These are phyloP conservation scores for Pseudonectria foliicola DNA, from an alignment of 2,329 filamentous ascomycete species.

Conservation along the genomic window DNA sequence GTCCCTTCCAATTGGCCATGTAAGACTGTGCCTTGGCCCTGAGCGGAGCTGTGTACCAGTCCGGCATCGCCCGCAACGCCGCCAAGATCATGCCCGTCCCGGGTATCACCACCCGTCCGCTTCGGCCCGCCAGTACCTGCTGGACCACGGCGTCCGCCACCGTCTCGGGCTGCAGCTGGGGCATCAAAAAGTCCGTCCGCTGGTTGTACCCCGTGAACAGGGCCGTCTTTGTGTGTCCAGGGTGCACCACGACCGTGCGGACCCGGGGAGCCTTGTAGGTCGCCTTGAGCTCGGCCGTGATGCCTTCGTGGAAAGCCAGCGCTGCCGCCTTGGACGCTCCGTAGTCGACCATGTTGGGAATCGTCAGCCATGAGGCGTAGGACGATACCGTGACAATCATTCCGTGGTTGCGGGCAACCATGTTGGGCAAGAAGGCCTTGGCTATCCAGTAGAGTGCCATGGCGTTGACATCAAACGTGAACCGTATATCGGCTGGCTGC, in stretches of 20 bases:
- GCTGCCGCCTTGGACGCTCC: conserved; percentile 58
- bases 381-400: conserved; percentile 66
- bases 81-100: conserved; percentile 31
- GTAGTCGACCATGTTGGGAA: conserved; percentile 63
- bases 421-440: conserved; percentile 59
- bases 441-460: conserved; percentile 60
- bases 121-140: conserved; percentile 41
- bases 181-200: conserved; percentile 32
- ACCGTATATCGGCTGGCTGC: conserved; percentile 50
- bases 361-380: conserved; percentile 52
- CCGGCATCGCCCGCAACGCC: conserved; percentile 46
- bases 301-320: conserved; percentile 60
- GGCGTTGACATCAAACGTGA: conserved; percentile 66
- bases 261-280: conserved; percentile 57
- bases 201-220: conserved; percentile 45
- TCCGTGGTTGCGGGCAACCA: conserved; percentile 59
- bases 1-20: conserved; percentile 38
- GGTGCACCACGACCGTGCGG: conserved; percentile 59
- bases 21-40: conserved; percentile 35
- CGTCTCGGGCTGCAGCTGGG: conserved; percentile 31
- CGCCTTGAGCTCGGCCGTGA: conserved; percentile 50
- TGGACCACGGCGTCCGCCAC: conserved; percentile 41
- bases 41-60: conserved; percentile 54
- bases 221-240: conserved; percentile 32
- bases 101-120: conserved; percentile 42